phyloP scores from a whole-genome alignment of 768 basidiomycete species.

The Boletus reticulatus region DNA sequence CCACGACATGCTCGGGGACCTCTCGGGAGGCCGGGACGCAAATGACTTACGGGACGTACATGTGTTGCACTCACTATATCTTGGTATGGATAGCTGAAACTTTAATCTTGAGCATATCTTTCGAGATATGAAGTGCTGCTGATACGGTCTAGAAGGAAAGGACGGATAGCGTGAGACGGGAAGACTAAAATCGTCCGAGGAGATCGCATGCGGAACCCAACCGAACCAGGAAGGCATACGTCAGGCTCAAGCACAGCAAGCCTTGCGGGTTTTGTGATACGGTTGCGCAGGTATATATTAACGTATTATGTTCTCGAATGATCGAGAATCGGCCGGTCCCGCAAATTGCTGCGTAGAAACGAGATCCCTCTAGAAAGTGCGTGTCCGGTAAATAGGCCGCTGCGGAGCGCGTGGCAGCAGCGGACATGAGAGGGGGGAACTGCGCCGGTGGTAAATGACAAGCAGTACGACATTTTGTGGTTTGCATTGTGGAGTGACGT shows the following conservation, averaged over 20 bases:
- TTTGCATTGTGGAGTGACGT: neutral
- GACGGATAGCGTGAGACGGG: constrained; percentile 3
- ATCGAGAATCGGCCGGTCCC: constrained; percentile 22
- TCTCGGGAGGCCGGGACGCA: neutral
- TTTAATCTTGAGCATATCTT: constrained; percentile 18
- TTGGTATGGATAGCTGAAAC: constrained; percentile 7
- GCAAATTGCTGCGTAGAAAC: constrained; percentile 9
- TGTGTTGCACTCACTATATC: constrained; percentile 7
- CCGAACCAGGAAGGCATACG: constrained; percentile 10
- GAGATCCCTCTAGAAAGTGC: neutral
- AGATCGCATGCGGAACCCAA: constrained; percentile 10
- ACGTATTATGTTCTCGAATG: neutral
- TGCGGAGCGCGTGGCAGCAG: constrained; percentile 12
- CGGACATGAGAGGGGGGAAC: neutral
- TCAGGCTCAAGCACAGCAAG: constrained; percentile 12
- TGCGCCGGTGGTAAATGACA: too few species aligned
- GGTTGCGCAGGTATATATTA: neutral
- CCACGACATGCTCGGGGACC: neutral
- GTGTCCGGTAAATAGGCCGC: constrained; percentile 7
- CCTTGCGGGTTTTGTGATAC: neutral
- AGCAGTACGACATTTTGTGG: too few species aligned
- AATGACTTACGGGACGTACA: constrained; percentile 12
- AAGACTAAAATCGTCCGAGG: constrained; percentile 19
- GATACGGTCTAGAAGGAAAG: neutral
- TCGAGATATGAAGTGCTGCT: constrained; percentile 7